Evolutionary conservation across 2,329 filamentous ascomycete genomes (phyloP), one percentile per base, ranked within the genome.

Genomic region (Phymatotrichopsis omnivora): DNA sequence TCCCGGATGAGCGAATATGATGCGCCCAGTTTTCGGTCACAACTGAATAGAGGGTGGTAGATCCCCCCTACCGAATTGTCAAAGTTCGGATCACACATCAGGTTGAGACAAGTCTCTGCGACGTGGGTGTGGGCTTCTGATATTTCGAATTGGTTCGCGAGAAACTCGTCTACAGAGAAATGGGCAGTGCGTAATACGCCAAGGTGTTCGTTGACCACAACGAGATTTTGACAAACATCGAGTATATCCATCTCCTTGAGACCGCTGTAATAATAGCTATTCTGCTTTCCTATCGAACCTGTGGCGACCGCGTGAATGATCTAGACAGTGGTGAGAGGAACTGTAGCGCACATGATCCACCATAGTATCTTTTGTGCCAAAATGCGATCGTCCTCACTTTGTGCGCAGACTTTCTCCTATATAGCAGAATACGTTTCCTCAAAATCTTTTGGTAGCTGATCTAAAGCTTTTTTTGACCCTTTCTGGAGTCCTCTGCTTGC

Each of bases 121-220:
- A 25, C n/a, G 11, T 24, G 28, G 14, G 35, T 37, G 14, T 27
- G 20, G 14, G 22, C 19, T 6, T 14, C 20, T 16, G 11, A 22
- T 25, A 12, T 14, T 25, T 37, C 22, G 20, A 37, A 30, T 3
- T 40, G 19, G 3, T 22, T 22, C 16, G 3, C 24, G 35, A 37
- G 22, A 16, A 27, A 47, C 28, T 47, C 44, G 7, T 47, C 14
- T 7, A 47, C 36, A 8, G 44, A 47, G 20, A 33, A 5, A 27
- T 47, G 44, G 12, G 44, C 37, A 35, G 42, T 34, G 12, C 28
- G 44, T 12, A 47, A 40, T 10, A 10, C 24, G 12, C 28, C 19
- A 5, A 42, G 37, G 12, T 37, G 20, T 10, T 42, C 23, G 36
- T 46, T 24, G 17, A 42, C 25, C 20, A 37, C 30, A 3, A 47